Evolutionary conservation across 257 asterid species (phyloP).

Genomic region (Solanum megistacrolobum): DNA sequence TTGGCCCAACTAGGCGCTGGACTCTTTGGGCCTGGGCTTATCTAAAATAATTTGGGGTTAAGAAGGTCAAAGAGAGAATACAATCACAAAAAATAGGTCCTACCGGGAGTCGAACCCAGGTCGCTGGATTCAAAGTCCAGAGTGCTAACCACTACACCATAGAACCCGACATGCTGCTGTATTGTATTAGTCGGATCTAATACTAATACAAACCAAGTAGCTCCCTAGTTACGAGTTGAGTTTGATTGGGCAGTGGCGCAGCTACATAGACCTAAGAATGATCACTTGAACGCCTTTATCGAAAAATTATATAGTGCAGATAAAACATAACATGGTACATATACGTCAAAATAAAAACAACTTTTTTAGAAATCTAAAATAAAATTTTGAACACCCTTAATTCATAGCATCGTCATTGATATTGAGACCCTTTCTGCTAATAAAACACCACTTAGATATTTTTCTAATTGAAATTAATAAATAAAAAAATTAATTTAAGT

Average conservation of each 20-base stretch:
- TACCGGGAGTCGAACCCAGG: constrained; percentile 99
- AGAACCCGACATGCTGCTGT: neutral
- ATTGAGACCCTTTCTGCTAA: neutral
- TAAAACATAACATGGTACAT: neutral
- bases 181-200: rapidly evolving
- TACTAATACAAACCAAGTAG: too few species aligned
- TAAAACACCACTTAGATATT: neutral
- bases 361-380: too few species aligned
- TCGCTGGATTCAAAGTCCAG: constrained; percentile 99
- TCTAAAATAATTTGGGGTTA: neutral
- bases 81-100: constrained; percentile 31
- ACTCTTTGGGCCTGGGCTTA: neutral
- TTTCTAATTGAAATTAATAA: neutral
- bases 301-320: too few species aligned
- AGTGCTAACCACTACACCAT: constrained; percentile 99
- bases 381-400: neutral
- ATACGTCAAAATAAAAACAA: neutral
- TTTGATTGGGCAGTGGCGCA: neutral
- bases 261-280: neutral
- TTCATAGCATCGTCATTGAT: neutral
- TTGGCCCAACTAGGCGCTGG: neutral
- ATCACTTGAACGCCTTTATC: too few species aligned
- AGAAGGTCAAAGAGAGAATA: too few species aligned
- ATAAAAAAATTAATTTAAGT: neutral
- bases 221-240: neutral